A percentile compares a stretch with the other conserved stretches of the same genome.
Evolutionary conservation across 306 rosid species (phyloP).

Genomic region (Medicago truncatula): MtrunA17r5.0-ANR NC_053048.1:41934501-41935000

Average conservation of each 20-base stretch:
- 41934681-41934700: not conserved
- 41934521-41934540: not conserved
- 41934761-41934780: not conserved
- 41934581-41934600: not conserved
- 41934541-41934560: not conserved
- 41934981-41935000: too few species aligned
- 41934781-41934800: not conserved
- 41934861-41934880: too few species aligned
- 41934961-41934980: too few species aligned
- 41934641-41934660: too few species aligned
- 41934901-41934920: too few species aligned
- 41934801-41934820: not conserved
- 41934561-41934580: not conserved
- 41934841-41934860: too few species aligned
- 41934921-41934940: too few species aligned
- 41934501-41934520: not conserved
- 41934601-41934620: too few species aligned
- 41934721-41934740: not conserved
- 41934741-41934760: not conserved
- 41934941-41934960: too few species aligned
- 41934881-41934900: too few species aligned
- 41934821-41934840: not conserved
- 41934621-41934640: too few species aligned
- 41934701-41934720: not conserved
- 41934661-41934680: not conserved